Evolutionary conservation across 495 filamentous ascomycete genomes (phyloP).

Genomic region (Schizothecium vesticola): DNA sequence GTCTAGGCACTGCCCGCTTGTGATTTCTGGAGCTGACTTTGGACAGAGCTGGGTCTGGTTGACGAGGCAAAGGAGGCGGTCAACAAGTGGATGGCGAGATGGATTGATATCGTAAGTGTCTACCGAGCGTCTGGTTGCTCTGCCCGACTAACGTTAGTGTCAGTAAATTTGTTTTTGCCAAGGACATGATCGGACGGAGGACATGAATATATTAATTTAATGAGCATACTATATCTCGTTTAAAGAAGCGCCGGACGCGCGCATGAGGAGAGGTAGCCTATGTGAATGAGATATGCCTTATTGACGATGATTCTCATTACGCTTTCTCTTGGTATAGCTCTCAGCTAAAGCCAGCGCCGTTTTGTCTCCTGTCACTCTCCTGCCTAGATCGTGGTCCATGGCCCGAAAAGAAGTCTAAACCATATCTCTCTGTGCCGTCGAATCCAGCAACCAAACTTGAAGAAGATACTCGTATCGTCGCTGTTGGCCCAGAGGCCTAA

Average conservation of each 20-base stretch:
- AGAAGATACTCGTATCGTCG: not conserved
- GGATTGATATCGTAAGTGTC: conserved; percentile 34
- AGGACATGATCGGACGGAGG: not conserved
- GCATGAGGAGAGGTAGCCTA: not conserved
- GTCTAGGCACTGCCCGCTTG: conserved; percentile 5
- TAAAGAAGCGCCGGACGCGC: not conserved
- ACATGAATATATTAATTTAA: not conserved
- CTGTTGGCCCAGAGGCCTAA: not conserved
- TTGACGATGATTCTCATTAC: not conserved
- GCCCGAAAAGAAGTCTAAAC: not conserved
- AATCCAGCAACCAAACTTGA: not conserved
- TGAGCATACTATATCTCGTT: not conserved
- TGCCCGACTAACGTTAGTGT: not conserved
- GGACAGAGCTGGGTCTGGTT: conserved; percentile 54
- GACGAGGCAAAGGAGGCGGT: conserved; percentile 63
- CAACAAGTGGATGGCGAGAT: conserved; percentile 64
- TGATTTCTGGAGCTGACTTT: not conserved
- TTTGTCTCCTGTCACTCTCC: not conserved
- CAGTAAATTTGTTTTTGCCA: not conserved
- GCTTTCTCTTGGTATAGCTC: not conserved
- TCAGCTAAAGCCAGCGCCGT: not conserved
- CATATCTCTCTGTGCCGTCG: not conserved
- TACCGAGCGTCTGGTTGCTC: not conserved
- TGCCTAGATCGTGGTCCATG: not conserved
- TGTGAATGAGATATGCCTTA: not conserved